phyloP scores from a whole-genome alignment of 2,329 filamentous ascomycete species.

The Fusarium nematophilum region DNA sequence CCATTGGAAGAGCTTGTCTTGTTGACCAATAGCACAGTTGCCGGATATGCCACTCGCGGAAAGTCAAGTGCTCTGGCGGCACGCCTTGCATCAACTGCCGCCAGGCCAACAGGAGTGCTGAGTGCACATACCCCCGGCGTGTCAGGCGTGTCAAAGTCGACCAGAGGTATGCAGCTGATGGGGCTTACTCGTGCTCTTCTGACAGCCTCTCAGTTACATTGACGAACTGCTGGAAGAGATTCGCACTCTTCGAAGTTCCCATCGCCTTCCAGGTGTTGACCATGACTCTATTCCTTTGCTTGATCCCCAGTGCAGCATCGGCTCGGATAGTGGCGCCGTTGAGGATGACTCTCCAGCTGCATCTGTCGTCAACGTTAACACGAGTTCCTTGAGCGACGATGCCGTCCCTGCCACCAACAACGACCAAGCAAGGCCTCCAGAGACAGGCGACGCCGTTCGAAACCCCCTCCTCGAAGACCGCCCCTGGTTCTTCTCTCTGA shows the following conservation, averaged over 20 bases:
- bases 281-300: not conserved
- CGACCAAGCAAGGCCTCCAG: not conserved
- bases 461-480: constrained; percentile 13
- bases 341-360: not conserved
- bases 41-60: constrained; percentile 44
- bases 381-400: not conserved
- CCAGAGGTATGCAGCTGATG: constrained; percentile 26
- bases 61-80: constrained; percentile 44
- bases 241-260: constrained; percentile 24
- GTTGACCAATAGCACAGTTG: constrained; percentile 25
- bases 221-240: constrained; percentile 45
- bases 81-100: constrained; percentile 42
- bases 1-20: not conserved
- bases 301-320: not conserved
- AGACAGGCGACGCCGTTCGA: not conserved
- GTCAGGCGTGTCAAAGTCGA: constrained; percentile 40
- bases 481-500: constrained; percentile 46
- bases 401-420: not conserved
- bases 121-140: constrained; percentile 43
- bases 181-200: not conserved
- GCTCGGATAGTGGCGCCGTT: not conserved
- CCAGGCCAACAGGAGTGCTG: constrained; percentile 32
- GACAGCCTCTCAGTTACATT: constrained; percentile 38
- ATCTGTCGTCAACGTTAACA: not conserved
- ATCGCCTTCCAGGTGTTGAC: not conserved